These are phyloP conservation scores for Urochloa ruziziensis DNA, from an alignment of 176 grass and related monocot genomes.

Conservation along the genomic window DNA sequence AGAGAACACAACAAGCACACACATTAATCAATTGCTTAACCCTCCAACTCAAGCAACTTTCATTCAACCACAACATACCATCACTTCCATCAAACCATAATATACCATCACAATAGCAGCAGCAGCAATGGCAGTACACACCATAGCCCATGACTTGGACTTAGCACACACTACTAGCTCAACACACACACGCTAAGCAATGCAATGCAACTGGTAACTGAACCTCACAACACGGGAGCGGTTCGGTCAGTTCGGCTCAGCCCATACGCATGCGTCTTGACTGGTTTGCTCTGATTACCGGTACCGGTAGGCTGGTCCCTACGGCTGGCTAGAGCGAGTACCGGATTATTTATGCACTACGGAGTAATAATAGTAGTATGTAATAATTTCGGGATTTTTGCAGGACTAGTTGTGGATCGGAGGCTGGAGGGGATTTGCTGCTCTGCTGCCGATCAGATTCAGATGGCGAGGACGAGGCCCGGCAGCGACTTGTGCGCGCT, in stretches of 20 bases:
- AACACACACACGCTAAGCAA: not conserved
- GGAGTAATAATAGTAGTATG: not conserved
- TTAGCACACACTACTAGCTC: not conserved
- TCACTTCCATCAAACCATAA: not conserved
- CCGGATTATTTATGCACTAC: not conserved
- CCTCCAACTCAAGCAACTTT: not conserved
- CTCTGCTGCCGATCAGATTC: not conserved
- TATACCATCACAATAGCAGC: not conserved
- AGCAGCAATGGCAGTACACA: not conserved
- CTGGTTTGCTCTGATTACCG: no score
- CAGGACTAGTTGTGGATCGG: not conserved
- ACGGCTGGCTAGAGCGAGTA: not conserved
- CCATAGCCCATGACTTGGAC: not conserved
- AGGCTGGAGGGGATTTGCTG: not conserved
- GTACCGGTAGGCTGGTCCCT: no score
- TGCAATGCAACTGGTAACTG: not conserved
- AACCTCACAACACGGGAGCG: not conserved
- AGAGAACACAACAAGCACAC: not conserved
- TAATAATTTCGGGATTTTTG: not conserved
- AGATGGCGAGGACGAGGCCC: slow-evolving; percentile 12
- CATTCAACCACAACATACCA: not conserved
- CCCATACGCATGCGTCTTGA: not conserved
- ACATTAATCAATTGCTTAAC: not conserved
- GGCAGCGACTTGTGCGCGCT: slow-evolving; percentile 13
- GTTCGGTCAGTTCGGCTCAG: not conserved